Evolutionary conservation across 2,329 filamentous ascomycete genomes (phyloP).

Genomic region (Penicillium italicum): DNA sequence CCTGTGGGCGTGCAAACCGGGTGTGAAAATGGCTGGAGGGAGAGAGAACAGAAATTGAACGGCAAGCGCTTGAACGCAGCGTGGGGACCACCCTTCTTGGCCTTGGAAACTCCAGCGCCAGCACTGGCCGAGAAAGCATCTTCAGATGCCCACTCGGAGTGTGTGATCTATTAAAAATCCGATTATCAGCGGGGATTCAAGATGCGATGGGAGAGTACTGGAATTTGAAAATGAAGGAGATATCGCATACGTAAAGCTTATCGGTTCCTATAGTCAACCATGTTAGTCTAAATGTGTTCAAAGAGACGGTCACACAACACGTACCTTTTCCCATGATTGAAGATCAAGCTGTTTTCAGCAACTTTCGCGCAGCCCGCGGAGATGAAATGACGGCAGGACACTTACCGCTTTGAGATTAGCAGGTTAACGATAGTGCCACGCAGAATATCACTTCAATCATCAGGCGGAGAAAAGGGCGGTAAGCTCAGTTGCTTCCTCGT

Average conservation of each 20-base stretch:
- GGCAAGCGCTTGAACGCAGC: slow-evolving; percentile 81
- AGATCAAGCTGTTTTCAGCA: slow-evolving; percentile 1
- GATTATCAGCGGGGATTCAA: slow-evolving; percentile 18
- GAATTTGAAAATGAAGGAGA: background rate
- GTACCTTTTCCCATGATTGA: slow-evolving; percentile 38
- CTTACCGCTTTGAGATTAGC: slow-evolving; percentile 9
- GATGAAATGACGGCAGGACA: slow-evolving; percentile 9
- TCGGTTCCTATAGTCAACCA: slow-evolving; percentile 41
- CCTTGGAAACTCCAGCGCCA: slow-evolving; percentile 62
- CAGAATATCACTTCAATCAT: background rate
- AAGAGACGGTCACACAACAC: slow-evolving; percentile 4
- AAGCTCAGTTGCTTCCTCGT: background rate
- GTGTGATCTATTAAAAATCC: slow-evolving; percentile 66
- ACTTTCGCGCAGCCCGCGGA: slow-evolving; percentile 1
- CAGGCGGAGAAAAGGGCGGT: background rate
- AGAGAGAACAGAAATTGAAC: slow-evolving; percentile 97
- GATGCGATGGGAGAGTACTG: slow-evolving; percentile 8
- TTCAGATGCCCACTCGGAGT: slow-evolving; percentile 93
- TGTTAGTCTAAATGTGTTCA: background rate
- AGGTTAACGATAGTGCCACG: background rate
- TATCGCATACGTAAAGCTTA: slow-evolving; percentile 46
- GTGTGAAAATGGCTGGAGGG: slow-evolving; percentile 89
- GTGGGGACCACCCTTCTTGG: slow-evolving; percentile 49
- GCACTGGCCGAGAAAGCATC: slow-evolving; percentile 82
- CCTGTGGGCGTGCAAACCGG: slow-evolving; percentile 87